Conservation (phyloP, 2,329 filamentous ascomycete species). For the Colletotrichum viniferum region DNA sequence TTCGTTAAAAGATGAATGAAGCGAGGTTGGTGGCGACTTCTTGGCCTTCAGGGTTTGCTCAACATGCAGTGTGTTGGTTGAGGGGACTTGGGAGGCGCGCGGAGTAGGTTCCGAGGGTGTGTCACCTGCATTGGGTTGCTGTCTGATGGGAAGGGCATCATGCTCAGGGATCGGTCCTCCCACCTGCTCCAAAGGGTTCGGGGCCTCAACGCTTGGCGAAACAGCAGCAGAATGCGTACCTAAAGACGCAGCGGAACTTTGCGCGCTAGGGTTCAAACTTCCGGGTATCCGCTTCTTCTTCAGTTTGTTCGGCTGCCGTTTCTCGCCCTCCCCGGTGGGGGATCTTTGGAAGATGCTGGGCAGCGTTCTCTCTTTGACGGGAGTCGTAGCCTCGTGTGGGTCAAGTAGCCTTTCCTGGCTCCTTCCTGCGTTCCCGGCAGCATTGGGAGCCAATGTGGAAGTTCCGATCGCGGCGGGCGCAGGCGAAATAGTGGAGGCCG, state of each 20-base stretch:
- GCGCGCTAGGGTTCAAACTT: conserved; percentile 82
- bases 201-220: conserved; percentile 50
- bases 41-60: conserved; percentile 64
- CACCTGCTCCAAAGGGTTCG: conserved; percentile 50
- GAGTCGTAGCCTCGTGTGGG: conserved; percentile 52
- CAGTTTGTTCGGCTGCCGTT: conserved; percentile 84
- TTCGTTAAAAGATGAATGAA: conserved; percentile 80
- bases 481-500: conserved; percentile 29
- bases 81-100: conserved; percentile 49
- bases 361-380: conserved; percentile 70
- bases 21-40: conserved; percentile 76
- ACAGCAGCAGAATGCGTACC: conserved; percentile 43
- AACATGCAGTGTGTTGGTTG: conserved; percentile 45
- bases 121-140: not conserved
- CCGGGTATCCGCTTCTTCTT: conserved; percentile 83
- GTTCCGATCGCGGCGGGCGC: conserved; percentile 27
- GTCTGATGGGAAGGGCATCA: not conserved
- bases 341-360: conserved; percentile 74
- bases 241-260: conserved; percentile 85
- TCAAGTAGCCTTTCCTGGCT: conserved; percentile 56
- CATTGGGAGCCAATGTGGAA: conserved; percentile 30
- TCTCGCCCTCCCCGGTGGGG: conserved; percentile 63
- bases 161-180: conserved; percentile 18
- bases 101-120: conserved; percentile 50
- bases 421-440: conserved; percentile 38